Evolutionary conservation across 495 filamentous ascomycete genomes (phyloP).

Genomic region (Oleoguttula mirabilis): DNA sequence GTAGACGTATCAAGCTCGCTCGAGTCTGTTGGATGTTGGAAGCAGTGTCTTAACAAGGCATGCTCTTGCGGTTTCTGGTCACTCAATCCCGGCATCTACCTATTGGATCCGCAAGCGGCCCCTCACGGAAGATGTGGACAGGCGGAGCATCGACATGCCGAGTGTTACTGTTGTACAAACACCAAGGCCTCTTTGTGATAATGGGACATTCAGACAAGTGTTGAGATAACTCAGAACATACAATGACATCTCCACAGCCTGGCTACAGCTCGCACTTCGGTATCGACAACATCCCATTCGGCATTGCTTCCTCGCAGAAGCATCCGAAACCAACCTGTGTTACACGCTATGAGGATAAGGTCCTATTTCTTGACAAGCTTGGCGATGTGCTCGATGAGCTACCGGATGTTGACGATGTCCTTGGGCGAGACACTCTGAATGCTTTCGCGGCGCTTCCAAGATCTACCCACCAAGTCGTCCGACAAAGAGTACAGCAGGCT

Average conservation of each 20-base stretch:
- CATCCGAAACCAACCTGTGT: slow-evolving; percentile 8
- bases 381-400: slow-evolving; percentile 6
- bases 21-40: too few species aligned
- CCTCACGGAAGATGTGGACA: too few species aligned
- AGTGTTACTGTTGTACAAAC: too few species aligned
- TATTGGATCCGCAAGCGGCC: too few species aligned
- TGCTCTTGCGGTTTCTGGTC: too few species aligned
- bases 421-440: slow-evolving; percentile 54
- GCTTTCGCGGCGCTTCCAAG: slow-evolving; percentile 62
- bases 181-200: too few species aligned
- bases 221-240: background rate
- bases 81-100: too few species aligned
- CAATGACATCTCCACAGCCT: slow-evolving; percentile 7
- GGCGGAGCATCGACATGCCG: too few species aligned
- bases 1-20: too few species aligned
- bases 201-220: too few species aligned
- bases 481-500: slow-evolving; percentile 52
- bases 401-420: too few species aligned
- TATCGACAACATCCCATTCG: slow-evolving; percentile 17
- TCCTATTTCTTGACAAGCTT: slow-evolving; percentile 13
- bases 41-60: too few species aligned
- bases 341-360: slow-evolving; percentile 12
- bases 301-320: slow-evolving; percentile 8
- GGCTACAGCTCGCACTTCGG: slow-evolving; percentile 15
- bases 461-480: slow-evolving; percentile 51